Conservation (phyloP, 371 early-diverging fungal species). For the Saksenaea vasiformis region DNA sequence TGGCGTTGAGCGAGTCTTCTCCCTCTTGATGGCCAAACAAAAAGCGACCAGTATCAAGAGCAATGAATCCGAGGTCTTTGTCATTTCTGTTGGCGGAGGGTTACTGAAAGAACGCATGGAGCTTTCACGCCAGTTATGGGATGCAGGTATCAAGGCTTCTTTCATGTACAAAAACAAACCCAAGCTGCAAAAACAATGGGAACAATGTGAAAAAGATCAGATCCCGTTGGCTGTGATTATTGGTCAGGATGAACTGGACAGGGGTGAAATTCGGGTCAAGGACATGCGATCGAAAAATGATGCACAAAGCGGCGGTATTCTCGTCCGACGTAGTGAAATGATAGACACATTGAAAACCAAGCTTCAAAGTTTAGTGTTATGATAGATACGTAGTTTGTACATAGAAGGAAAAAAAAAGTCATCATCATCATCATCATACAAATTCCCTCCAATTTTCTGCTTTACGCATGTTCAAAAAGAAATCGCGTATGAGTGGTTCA, state of each 20-base stretch:
- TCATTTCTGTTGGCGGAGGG: constrained; percentile 87
- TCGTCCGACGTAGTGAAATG: constrained; percentile 64
- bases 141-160: constrained; percentile 74
- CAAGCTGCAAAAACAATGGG: constrained; percentile 82
- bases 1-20: constrained; percentile 97
- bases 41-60: constrained; percentile 72
- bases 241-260: constrained; percentile 81
- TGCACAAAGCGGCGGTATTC: constrained; percentile 64
- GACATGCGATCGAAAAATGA: constrained; percentile 73
- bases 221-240: constrained; percentile 92
- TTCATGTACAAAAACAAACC: constrained; percentile 93
- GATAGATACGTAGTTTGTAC: background rate
- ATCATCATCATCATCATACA: background rate
- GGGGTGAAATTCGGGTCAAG: constrained; percentile 85
- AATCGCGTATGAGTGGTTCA: background rate
- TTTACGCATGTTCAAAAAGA: background rate
- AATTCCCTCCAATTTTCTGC: too few species aligned
- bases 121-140: constrained; percentile 87
- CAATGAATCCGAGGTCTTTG: constrained; percentile 87
- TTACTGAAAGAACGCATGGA: constrained; percentile 91
- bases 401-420: background rate
- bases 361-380: background rate
- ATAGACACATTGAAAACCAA: constrained; percentile 56
- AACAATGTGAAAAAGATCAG: constrained; percentile 78
- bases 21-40: constrained; percentile 75